Evolutionary conservation across 176 grass and related monocot genomes (phyloP).

Genomic region (Rhynchospora pubera): DNA sequence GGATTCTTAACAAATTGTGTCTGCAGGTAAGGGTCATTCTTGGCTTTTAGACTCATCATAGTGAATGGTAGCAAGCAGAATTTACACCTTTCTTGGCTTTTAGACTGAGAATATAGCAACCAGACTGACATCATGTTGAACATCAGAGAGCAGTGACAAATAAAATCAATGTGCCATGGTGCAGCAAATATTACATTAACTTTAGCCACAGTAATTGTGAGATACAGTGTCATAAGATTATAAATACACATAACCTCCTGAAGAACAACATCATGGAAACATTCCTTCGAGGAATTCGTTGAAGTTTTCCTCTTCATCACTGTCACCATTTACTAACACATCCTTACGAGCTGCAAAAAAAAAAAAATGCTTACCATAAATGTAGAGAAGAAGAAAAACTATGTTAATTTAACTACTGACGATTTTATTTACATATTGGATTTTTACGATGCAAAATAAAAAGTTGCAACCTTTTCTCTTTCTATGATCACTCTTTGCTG

Average conservation of each 20-base stretch:
- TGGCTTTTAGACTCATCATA: no score
- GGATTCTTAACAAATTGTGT: no score
- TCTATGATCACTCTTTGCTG: constrained; percentile 22
- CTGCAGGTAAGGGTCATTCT: no score
- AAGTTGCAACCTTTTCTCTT: constrained; percentile 53
- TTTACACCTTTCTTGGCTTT: no score
- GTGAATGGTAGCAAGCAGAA: no score
- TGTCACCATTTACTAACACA: not conserved
- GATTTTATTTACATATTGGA: not conserved
- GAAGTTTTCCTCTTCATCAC: constrained; percentile 48
- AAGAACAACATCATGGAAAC: constrained; percentile 48
- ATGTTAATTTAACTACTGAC: not conserved
- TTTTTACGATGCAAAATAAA: not conserved
- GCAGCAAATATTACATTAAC: not conserved
- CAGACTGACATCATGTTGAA: not conserved
- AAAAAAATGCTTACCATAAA: not conserved
- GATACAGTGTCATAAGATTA: not conserved
- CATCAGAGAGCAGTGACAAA: not conserved
- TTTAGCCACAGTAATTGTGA: not conserved
- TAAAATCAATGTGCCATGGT: not conserved
- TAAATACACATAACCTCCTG: not conserved
- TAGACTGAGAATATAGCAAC: not conserved
- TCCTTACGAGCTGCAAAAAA: constrained; percentile 32
- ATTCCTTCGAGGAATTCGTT: constrained; percentile 71
- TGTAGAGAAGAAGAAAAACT: not conserved